Evolutionary conservation across 495 filamentous ascomycete species (phyloP).

Genomic region (Podospora fimiseda): DNA sequence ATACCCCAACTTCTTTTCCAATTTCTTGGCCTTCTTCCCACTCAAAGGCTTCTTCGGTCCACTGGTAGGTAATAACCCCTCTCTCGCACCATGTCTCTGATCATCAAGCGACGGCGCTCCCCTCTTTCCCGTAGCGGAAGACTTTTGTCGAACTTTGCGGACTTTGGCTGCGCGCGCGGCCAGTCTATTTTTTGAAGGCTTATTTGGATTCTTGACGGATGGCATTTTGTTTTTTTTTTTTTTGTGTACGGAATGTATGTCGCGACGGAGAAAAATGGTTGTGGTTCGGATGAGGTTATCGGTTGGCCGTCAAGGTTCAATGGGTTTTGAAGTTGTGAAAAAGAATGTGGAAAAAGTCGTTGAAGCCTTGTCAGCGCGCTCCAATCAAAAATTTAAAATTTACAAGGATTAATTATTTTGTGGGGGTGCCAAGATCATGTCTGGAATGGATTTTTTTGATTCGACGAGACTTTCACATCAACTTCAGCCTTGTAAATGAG

Average conservation of each 20-base stretch:
- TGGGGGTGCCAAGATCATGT: too few relatives aligned
- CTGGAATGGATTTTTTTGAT: too few relatives aligned
- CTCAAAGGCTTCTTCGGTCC: slow-evolving; percentile 34
- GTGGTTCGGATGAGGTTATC: too few relatives aligned
- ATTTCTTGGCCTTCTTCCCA: slow-evolving; percentile 39
- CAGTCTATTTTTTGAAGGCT: slow-evolving; percentile 36
- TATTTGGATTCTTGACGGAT: slow-evolving; percentile 43
- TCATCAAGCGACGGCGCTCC: slow-evolving; percentile 29
- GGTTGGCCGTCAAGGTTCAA: too few relatives aligned
- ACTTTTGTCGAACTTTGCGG: slow-evolving; percentile 23
- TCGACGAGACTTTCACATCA: too few relatives aligned
- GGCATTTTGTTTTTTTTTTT: slow-evolving; percentile 26
- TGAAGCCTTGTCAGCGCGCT: too few relatives aligned
- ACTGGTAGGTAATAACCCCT: slow-evolving; percentile 38
- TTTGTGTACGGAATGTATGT: background rate
- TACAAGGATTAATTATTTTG: too few relatives aligned
- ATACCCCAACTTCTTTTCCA: slow-evolving; percentile 35
- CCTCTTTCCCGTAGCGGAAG: slow-evolving; percentile 15
- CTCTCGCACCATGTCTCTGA: slow-evolving; percentile 28
- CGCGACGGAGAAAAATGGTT: too few relatives aligned
- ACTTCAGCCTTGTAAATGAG: too few relatives aligned
- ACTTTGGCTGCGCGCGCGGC: slow-evolving; percentile 28
- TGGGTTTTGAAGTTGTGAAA: too few relatives aligned
- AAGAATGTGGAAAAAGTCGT: too few relatives aligned
- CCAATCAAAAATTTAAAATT: too few relatives aligned